phyloP scores from a whole-genome alignment of 2,329 filamentous ascomycete genomes.

The Coniochaeta ligniaria region DNA sequence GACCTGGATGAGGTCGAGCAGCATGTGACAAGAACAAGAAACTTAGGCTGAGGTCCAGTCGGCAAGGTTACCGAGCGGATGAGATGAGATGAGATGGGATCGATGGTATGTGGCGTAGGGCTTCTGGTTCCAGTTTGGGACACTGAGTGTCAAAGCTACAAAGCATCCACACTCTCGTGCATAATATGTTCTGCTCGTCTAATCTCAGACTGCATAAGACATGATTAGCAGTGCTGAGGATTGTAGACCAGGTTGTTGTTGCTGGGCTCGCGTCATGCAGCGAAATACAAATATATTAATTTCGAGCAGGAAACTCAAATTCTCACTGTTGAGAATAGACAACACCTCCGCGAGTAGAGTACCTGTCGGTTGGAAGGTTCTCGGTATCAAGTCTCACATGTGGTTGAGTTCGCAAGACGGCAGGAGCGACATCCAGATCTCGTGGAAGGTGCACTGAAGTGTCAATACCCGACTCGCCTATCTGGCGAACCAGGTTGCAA shows the following conservation, averaged over 20 bases:
- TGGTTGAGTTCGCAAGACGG: not conserved
- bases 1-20: not conserved
- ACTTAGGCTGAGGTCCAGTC: not conserved
- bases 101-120: not conserved
- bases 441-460: not conserved
- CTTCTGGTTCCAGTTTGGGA: not conserved
- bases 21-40: not conserved
- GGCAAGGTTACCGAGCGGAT: not conserved
- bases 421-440: not conserved
- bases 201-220: not conserved
- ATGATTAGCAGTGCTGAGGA: not conserved
- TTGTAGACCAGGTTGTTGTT: not conserved
- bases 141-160: not conserved
- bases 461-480: not conserved
- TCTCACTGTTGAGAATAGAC: too few relatives aligned
- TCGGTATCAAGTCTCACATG: not conserved
- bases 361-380: too few relatives aligned
- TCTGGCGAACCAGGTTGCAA: constrained; percentile 1
- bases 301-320: not conserved
- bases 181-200: not conserved
- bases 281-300: not conserved
- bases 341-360: too few relatives aligned
- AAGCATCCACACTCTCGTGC: not conserved
- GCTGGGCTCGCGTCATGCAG: not conserved
- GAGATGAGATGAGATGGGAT: not conserved